Evolutionary conservation across 257 asterid species (phyloP), one percentile per base, ranked within the genome.

Genomic region (Misopates orontium): DNA sequence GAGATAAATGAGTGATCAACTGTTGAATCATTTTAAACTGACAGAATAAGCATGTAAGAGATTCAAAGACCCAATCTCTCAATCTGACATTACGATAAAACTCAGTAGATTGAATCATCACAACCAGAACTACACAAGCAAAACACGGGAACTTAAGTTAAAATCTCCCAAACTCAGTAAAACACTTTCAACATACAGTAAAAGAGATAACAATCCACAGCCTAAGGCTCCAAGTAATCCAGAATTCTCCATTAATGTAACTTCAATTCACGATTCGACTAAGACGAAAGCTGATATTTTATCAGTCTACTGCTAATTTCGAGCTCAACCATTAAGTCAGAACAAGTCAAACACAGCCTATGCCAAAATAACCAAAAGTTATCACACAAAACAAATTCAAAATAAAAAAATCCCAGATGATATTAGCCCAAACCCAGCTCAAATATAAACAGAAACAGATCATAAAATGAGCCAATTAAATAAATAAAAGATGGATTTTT

Each of bases 261-360:
- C 61, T 64, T 50, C 75, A 60, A 73, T 10, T 56, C 71, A 60
- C 20, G 58, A 66, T 50, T 44, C 45, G 69, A 65, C 58, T 51
- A 31, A 68, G 44, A 32, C 13, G 23, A 71, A 52, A 71, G 60
- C 51, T 13, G 25, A 12, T 51, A 18, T 61, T 60, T 57, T 56
- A 49, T 44, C 67, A 55, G 9, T 56, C 61, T 11, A 57, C 48
- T 11, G 36, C 45, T 12, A 57, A 25, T 63, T 25, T 55, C 39
- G 28, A 78, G 73, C 71, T 62, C 19, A 67, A 67, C 50, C 62
- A 32, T 45, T 24, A 60, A 56, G 69, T 45, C 66, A 40, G 31
- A 68, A 53, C 70, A 59, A 59, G 52, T 40, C 68, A 71, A 57
- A 55, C 47, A 66, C 50, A 56, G 50, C 71, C 50, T 21, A 55